A percentile compares a stretch with the other conserved stretches of the same genome.
Conservation (phyloP, 2,329 filamentous ascomycete species). For the Furcasterigmium sp. region DNA sequence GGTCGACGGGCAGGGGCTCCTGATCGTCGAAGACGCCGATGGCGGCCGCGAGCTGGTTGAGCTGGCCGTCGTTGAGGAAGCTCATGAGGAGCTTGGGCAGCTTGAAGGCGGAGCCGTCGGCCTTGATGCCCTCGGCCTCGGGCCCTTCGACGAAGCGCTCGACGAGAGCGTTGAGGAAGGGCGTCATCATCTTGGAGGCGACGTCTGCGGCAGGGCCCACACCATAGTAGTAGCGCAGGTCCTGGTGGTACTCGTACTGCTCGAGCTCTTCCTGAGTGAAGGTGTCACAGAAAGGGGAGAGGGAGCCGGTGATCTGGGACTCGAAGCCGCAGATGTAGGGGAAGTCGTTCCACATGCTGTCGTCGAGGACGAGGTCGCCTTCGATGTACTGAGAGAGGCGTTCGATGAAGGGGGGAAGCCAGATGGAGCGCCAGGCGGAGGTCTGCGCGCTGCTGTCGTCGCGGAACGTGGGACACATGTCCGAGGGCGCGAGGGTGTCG, state of each 20-base stretch:
- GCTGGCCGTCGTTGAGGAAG: conserved; percentile 63
- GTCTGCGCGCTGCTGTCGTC: conserved; percentile 45
- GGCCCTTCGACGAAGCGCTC: conserved; percentile 48
- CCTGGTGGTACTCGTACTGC: conserved; percentile 62
- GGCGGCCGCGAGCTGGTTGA: conserved; percentile 54
- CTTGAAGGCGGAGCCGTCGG: conserved; percentile 38
- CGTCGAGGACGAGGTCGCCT: conserved; percentile 49
- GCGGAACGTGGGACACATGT: conserved; percentile 54
- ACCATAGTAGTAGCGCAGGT: conserved; percentile 64
- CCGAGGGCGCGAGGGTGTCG: conserved; percentile 59
- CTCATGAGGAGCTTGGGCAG: conserved; percentile 53
- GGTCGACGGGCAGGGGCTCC: conserved; percentile 37
- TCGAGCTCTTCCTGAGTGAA: conserved; percentile 58
- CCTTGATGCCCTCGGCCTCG: conserved; percentile 37
- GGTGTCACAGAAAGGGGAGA: conserved; percentile 58
- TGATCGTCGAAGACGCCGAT: conserved; percentile 58
- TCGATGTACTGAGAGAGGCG: conserved; percentile 49
- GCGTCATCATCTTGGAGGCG: conserved; percentile 54
- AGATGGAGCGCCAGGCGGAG: conserved; percentile 42
- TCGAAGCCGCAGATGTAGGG: conserved; percentile 70
- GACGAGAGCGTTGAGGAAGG: conserved; percentile 50
- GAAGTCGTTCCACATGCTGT: conserved; percentile 50
- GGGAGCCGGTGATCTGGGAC: conserved; percentile 56
- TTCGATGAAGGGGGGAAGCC: conserved; percentile 45
- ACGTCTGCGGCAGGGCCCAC: conserved; percentile 51